A percentile compares a stretch with the other conserved stretches of the same genome.
phyloP scores from a whole-genome alignment of 768 basidiomycete species.

The Collybiopsis confluens region DNA sequence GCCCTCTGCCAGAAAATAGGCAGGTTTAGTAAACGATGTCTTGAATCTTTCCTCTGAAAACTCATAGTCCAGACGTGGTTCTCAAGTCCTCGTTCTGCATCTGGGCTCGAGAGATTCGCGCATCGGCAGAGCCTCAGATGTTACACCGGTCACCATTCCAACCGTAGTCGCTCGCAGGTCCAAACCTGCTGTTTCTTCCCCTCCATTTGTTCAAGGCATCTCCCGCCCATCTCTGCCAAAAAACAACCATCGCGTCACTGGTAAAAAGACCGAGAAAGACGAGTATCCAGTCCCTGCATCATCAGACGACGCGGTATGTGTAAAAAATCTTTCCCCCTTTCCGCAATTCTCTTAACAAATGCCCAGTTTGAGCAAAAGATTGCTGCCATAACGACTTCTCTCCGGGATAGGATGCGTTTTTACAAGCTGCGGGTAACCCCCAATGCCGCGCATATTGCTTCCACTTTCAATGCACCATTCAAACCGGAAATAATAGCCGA shows the following conservation, averaged over 20 bases:
- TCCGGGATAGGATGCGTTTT: conserved; percentile 81
- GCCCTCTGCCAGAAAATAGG: conserved; percentile 46
- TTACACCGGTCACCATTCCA: conserved; percentile 63
- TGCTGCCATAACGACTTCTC: conserved; percentile 61
- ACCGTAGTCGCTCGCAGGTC: conserved; percentile 71
- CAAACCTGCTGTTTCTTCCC: conserved; percentile 37
- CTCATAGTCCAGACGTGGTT: conserved; percentile 46
- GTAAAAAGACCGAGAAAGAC: conserved; percentile 33
- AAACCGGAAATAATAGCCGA: conserved; percentile 84
- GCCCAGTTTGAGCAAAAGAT: conserved; percentile 76
- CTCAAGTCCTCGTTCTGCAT: conserved; percentile 76
- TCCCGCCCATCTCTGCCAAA: conserved; percentile 46
- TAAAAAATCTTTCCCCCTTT: conserved; percentile 8
- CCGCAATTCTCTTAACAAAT: neutral
- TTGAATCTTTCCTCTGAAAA: conserved; percentile 23
- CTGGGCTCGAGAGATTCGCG: conserved; percentile 72
- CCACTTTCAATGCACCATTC: conserved; percentile 79
- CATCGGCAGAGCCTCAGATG: conserved; percentile 74
- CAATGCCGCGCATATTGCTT: conserved; percentile 65
- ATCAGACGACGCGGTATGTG: conserved; percentile 66
- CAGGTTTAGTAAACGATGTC: conserved; percentile 16
- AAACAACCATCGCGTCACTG: conserved; percentile 15
- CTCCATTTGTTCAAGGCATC: conserved; percentile 45
- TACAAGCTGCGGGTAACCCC: conserved; percentile 77
- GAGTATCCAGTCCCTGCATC: conserved; percentile 43